Conservation (phyloP, 768 basidiomycete species). For the Kwoniella sp. region DNA sequence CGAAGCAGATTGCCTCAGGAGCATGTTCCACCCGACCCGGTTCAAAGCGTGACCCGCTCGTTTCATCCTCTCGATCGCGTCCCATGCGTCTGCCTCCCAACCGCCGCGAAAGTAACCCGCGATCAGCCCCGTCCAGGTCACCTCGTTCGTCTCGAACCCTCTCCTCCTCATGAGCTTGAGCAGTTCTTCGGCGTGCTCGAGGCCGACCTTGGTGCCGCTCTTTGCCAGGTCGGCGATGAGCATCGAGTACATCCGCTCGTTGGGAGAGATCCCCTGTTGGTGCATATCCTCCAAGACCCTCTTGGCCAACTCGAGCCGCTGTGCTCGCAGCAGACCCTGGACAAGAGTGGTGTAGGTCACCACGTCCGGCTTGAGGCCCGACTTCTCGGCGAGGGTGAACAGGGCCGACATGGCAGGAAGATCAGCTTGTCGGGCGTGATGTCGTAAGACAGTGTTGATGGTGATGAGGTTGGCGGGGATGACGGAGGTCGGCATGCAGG, state of each 20-base stretch:
- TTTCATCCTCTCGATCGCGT: constrained; percentile 54
- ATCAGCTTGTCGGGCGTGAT: constrained; percentile 63
- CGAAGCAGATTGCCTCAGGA: constrained; percentile 63
- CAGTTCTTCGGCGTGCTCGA: constrained; percentile 65
- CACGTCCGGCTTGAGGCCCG: constrained; percentile 65
- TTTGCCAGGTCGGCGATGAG: constrained; percentile 73
- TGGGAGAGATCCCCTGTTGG: constrained; percentile 67
- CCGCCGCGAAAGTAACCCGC: constrained; percentile 66
- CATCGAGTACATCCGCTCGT: constrained; percentile 69
- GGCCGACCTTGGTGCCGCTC: constrained; percentile 56
- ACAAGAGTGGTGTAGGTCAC: constrained; percentile 84
- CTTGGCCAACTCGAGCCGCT: constrained; percentile 63
- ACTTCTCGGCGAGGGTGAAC: constrained; percentile 59
- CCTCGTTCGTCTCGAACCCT: constrained; percentile 59
- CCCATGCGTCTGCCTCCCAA: constrained; percentile 50
- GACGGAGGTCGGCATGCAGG: constrained; percentile 52
- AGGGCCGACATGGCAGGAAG: constrained; percentile 60
- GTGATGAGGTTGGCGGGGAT: constrained; percentile 68
- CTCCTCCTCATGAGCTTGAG: constrained; percentile 65
- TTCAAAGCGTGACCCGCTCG: constrained; percentile 57
- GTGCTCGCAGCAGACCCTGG: constrained; percentile 66
- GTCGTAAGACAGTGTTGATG: constrained; percentile 73
- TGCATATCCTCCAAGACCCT: constrained; percentile 69
- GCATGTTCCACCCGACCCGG: constrained; percentile 68
- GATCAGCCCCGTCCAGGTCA: constrained; percentile 79